These are phyloP conservation scores for Mortierella antarctica DNA, from an alignment of 192 early-diverging fungal genomes.

Conservation along the genomic window DNA sequence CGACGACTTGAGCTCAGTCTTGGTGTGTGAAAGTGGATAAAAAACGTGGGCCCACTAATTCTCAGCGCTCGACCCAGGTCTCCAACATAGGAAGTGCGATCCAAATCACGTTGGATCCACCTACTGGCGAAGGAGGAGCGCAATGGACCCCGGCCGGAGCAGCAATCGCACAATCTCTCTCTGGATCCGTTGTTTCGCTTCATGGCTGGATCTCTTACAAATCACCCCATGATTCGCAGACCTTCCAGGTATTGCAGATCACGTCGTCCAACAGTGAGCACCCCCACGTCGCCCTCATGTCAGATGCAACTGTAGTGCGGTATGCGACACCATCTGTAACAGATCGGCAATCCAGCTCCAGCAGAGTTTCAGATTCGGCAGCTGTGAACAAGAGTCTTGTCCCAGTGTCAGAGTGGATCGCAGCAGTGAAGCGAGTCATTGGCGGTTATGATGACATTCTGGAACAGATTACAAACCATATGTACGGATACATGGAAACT, in stretches of 20 bases:
- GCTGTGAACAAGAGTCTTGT: neutral
- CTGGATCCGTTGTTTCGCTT: constrained; percentile 24
- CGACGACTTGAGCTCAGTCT: too few species aligned
- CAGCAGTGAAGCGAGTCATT: constrained; percentile 13
- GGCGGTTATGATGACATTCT: constrained; percentile 53
- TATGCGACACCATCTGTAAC: constrained; percentile 3
- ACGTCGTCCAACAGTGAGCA: neutral
- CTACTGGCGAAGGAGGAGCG: neutral
- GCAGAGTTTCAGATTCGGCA: neutral
- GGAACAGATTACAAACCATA: constrained; percentile 29
- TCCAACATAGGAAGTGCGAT: constrained; percentile 25
- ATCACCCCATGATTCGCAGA: constrained; percentile 35
- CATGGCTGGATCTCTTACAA: constrained; percentile 27
- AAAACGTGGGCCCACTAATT: too few species aligned
- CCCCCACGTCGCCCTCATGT: constrained; percentile 23
- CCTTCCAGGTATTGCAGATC: constrained; percentile 15
- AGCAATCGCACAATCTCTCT: constrained; percentile 29
- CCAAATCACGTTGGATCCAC: neutral
- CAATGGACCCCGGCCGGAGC: neutral
- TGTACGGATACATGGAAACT: constrained; percentile 28
- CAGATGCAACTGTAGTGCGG: constrained; percentile 11
- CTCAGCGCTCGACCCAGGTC: constrained; percentile 4
- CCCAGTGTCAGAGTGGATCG: constrained; percentile 20
- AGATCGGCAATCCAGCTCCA: neutral
- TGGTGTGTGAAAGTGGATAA: too few species aligned